Evolutionary conservation across 305 asterid species (phyloP).

Genomic region (Euphrasia arctica): DNA sequence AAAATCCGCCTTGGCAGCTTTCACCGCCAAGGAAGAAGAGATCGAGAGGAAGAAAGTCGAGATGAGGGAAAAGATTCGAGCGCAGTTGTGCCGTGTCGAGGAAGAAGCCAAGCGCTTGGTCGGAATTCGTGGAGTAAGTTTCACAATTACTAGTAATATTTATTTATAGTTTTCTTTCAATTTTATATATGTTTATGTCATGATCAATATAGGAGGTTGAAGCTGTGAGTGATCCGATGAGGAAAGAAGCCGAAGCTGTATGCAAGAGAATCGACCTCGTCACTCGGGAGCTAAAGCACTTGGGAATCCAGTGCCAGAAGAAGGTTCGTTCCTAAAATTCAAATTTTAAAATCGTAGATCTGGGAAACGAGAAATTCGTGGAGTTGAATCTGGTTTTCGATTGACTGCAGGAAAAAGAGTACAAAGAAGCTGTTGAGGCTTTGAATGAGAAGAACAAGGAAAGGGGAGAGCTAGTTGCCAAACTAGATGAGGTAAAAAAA

Average conservation of each 20-base stretch:
- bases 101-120: slow-evolving; percentile 65
- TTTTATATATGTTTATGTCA: no score
- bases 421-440: slow-evolving; percentile 62
- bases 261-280: background rate
- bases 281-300: background rate
- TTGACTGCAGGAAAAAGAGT: slow-evolving; percentile 60
- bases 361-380: no score
- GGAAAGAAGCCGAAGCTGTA: background rate
- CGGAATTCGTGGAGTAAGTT: slow-evolving; percentile 58
- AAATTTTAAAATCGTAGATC: no score
- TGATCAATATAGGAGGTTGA: background rate
- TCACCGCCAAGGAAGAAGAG: slow-evolving; percentile 77
- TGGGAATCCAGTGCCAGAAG: background rate
- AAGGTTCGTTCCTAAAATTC: slow-evolving; percentile 36
- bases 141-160: no score
- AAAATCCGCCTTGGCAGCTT: slow-evolving; percentile 52
- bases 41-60: slow-evolving; percentile 61
- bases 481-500: slow-evolving; percentile 53
- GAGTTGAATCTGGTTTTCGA: no score
- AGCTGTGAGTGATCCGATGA: slow-evolving; percentile 3
- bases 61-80: slow-evolving; percentile 55
- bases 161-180: background rate
- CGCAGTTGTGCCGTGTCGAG: slow-evolving; percentile 65
- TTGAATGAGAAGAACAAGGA: slow-evolving; percentile 71
- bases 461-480: slow-evolving; percentile 58